Base-by-base conservation (phyloP, 108 stramenopile species). In the Cyclostephanos tholiformis region DNA sequence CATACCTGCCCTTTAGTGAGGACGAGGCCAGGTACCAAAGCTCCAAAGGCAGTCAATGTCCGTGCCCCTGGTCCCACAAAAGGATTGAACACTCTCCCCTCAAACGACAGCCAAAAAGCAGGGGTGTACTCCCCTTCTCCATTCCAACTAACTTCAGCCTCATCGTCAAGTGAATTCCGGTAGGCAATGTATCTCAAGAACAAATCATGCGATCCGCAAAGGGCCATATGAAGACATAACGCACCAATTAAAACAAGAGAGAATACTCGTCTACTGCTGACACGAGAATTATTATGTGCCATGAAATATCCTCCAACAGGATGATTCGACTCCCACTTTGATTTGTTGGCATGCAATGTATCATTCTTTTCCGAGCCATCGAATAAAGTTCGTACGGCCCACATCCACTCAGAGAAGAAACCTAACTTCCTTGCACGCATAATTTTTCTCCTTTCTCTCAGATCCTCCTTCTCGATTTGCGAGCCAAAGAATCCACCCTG, bases 21-120 rank as follows among this genome's bases (percentile, higher is more conserved):
- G 9, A 81, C 73, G 44, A 81, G 46, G 13, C 80, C 80, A 11
- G 80, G 80, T 8, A 81, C 74, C 60, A 81, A 49, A 32, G 80
- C 73, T 35, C 80, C 80, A 65, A 81, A 81, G 16, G 80, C 80
- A 41, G 80, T 81, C 32, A 81, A 53, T 50, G 80, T 81, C 36
- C 80, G 39, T 60, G 80, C 63, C 8, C 80, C 80, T n/a, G 80
- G 80, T 41, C 80, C 80, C 41, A 81, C 64, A 5, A 38, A 74
- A 14, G 73, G 73, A 66, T 81, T 81, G 32, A 70, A 52, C 56
- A 81, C 73, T 48, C 80, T 66, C 49, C 73, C 80, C 39, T 81
- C 80, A 32, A 65, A 74, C n/a, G 80, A 74, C 4, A 70, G 19
- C 80, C 80, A 81, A 75, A 66, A 75, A 1, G 80, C 66, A 10